Conservation (phyloP, 106 monocot genomes). For the Vanilla planifolia region DNA sequence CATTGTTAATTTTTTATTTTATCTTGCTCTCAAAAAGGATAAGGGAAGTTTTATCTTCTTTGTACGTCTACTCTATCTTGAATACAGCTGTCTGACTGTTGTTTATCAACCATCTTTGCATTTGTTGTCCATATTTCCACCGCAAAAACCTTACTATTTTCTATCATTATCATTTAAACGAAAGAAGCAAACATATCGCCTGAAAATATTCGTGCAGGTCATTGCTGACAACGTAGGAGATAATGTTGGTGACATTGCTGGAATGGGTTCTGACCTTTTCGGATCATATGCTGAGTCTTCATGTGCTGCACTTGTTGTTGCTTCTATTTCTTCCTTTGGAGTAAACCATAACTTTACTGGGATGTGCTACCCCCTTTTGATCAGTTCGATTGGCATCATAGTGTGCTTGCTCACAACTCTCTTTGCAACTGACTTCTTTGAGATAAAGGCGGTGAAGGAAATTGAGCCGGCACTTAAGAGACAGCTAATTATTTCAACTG, state of each 20-base stretch:
- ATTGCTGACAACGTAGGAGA: constrained; percentile 80
- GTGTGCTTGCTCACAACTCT: constrained; percentile 64
- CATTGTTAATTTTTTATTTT: too few relatives aligned
- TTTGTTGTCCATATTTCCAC: too few relatives aligned
- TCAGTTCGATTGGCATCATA: constrained; percentile 60
- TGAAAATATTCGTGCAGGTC: constrained; percentile 28
- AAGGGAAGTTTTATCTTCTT: too few relatives aligned
- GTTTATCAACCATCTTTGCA: too few relatives aligned
- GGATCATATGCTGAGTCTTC: constrained; percentile 71
- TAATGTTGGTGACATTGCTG: constrained; percentile 75
- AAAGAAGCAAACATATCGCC: too few relatives aligned
- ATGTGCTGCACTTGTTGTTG: constrained; percentile 66
- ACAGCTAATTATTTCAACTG: constrained; percentile 76
- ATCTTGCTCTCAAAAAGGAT: too few relatives aligned
- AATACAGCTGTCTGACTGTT: too few relatives aligned
- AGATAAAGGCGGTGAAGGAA: constrained; percentile 58
- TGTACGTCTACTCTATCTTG: too few relatives aligned
- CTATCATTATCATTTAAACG: too few relatives aligned
- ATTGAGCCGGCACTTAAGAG: constrained; percentile 74
- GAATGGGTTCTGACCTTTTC: constrained; percentile 77
- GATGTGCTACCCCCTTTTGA: constrained; percentile 58
- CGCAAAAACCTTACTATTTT: too few relatives aligned
- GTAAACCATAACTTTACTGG: constrained; percentile 56
- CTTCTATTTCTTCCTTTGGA: constrained; percentile 71
- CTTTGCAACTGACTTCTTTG: constrained; percentile 64